These are phyloP conservation scores for Lactifluus pinguis DNA, from an alignment of 768 basidiomycete species.

Conservation along the genomic window DNA sequence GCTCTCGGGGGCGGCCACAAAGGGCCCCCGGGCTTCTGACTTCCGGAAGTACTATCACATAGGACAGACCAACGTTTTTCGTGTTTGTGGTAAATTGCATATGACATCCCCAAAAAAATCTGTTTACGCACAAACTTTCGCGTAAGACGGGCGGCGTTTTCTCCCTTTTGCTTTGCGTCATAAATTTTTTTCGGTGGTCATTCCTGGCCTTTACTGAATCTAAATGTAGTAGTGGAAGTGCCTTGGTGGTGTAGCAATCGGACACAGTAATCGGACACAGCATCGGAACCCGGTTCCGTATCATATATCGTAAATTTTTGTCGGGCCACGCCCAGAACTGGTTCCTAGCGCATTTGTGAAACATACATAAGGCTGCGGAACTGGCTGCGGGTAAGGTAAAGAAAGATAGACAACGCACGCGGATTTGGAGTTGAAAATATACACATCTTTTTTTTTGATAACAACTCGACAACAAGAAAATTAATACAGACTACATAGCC, in stretches of 20 bases:
- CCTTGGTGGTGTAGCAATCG: not conserved
- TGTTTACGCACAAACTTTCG: too few relatives aligned
- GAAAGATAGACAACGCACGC: conserved; percentile 9
- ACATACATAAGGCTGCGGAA: not conserved
- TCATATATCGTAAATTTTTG: not conserved
- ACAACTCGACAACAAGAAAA: conserved; percentile 20
- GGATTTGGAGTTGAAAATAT: conserved; percentile 14
- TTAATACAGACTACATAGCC: conserved; percentile 30
- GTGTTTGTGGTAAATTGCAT: too few relatives aligned
- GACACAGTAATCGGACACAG: too few relatives aligned
- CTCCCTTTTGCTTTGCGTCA: too few relatives aligned
- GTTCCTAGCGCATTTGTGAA: not conserved
- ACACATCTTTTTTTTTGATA: conserved; percentile 23
- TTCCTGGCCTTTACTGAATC: not conserved
- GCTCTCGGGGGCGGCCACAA: too few relatives aligned
- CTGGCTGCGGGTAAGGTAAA: not conserved
- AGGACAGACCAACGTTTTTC: too few relatives aligned
- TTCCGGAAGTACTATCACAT: too few relatives aligned
- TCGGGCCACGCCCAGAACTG: not conserved
- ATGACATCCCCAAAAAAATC: too few relatives aligned
- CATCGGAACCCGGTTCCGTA: not conserved
- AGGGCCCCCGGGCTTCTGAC: too few relatives aligned
- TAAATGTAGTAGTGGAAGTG: not conserved
- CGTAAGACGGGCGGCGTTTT: too few relatives aligned
- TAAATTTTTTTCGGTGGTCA: too few relatives aligned